Evolutionary conservation across 768 basidiomycete genomes (phyloP).

Genomic region (Mycena filopes): DNA sequence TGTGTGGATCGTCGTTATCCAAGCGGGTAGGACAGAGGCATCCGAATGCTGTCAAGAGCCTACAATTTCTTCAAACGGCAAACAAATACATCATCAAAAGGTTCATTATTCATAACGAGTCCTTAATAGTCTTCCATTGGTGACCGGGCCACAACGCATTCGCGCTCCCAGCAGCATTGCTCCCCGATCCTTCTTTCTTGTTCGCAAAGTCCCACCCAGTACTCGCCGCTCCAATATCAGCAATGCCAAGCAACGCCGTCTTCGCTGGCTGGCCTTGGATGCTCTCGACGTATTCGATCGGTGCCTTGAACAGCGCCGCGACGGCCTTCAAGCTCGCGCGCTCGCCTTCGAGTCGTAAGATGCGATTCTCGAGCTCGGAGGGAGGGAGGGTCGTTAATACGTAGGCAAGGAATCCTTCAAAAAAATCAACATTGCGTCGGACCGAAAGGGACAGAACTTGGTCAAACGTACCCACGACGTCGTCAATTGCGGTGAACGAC

Average conservation of each 20-base stretch:
- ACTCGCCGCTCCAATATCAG: constrained; percentile 31
- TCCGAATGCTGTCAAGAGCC: too few species aligned
- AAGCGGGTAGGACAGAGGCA: too few species aligned
- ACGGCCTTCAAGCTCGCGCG: constrained; percentile 39
- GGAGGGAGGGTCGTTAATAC: constrained; percentile 45
- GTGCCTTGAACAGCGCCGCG: constrained; percentile 36
- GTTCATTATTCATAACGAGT: too few species aligned
- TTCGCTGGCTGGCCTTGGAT: constrained; percentile 15
- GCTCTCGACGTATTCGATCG: constrained; percentile 28
- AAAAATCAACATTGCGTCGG: too few species aligned
- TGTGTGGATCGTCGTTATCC: too few species aligned
- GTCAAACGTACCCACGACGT: constrained; percentile 42
- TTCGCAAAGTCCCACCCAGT: constrained; percentile 30
- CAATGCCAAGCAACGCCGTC: constrained; percentile 1
- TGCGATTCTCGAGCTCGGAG: neutral
- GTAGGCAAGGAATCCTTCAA: constrained; percentile 51
- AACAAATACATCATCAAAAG: too few species aligned
- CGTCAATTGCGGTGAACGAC: constrained; percentile 24
- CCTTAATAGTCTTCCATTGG: constrained; percentile 36
- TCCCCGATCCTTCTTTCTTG: constrained; percentile 22
- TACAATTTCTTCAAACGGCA: too few species aligned
- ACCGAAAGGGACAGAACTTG: too few species aligned
- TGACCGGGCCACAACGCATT: neutral
- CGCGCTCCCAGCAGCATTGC: neutral
- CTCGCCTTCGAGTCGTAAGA: constrained; percentile 49